Percentiles rank a stretch among this genome's conserved stretches.
phyloP scores from a whole-genome alignment of 148 eudicot genomes.

The Chenopodium suecicum region DNA sequence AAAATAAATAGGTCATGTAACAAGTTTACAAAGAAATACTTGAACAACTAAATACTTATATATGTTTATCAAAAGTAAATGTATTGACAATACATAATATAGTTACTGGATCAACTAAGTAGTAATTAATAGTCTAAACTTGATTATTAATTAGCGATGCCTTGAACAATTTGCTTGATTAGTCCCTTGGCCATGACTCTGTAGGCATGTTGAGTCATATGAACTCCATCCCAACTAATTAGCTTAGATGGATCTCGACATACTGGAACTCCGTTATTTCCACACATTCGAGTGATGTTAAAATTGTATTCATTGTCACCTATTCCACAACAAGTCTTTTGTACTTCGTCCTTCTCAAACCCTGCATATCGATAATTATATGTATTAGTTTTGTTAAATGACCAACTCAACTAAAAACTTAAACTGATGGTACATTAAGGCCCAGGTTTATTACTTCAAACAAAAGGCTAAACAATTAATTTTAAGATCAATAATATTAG shows the following conservation, averaged over 20 bases:
- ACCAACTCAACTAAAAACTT: too few relatives aligned
- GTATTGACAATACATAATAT: too few relatives aligned
- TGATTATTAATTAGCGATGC: background rate
- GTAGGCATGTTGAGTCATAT: constrained; percentile 11
- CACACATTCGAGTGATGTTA: background rate
- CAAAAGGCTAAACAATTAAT: background rate
- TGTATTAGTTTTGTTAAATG: too few relatives aligned
- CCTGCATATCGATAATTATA: background rate
- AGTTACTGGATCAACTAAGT: too few relatives aligned
- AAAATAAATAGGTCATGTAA: too few relatives aligned
- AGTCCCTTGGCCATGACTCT: background rate
- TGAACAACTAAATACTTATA: too few relatives aligned
- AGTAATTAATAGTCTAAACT: background rate
- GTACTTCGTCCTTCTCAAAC: constrained; percentile 10
- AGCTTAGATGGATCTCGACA: background rate
- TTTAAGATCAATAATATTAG: too few relatives aligned
- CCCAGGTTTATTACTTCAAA: too few relatives aligned
- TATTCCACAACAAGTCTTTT: constrained; percentile 29
- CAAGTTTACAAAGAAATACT: too few relatives aligned
- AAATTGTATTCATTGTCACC: constrained; percentile 22
- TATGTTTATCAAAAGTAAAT: too few relatives aligned
- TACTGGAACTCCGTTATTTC: background rate
- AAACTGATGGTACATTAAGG: too few relatives aligned
- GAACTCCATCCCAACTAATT: background rate
- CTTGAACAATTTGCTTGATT: background rate